A percentile compares a stretch with the other conserved stretches of the same genome.
Evolutionary conservation across 2,329 filamentous ascomycete species (phyloP).

Genomic region (Lizonia empirigonia): DNA sequence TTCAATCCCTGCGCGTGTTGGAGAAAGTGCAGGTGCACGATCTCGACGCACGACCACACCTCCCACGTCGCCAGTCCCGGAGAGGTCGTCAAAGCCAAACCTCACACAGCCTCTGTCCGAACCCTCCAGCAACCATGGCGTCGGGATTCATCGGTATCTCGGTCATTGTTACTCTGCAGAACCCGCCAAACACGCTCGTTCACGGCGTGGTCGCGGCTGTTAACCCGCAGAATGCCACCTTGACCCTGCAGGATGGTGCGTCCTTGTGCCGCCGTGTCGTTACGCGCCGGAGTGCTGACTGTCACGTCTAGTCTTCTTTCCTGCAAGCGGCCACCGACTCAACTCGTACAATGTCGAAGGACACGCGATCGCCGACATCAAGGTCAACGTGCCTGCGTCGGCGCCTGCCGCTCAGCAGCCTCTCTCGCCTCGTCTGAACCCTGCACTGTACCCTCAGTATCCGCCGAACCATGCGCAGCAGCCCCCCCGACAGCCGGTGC

Average conservation of each 20-base stretch:
- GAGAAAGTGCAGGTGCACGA: slow-evolving; percentile 6
- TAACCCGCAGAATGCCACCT: slow-evolving; percentile 63
- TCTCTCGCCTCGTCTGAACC: slow-evolving; percentile 23
- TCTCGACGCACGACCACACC: slow-evolving; percentile 8
- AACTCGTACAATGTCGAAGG: slow-evolving; percentile 63
- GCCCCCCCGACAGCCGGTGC: slow-evolving; percentile 5
- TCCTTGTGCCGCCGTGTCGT: background rate
- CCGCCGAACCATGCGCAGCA: slow-evolving; percentile 21
- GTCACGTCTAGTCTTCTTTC: slow-evolving; percentile 54
- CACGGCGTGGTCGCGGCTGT: slow-evolving; percentile 74
- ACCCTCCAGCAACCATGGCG: slow-evolving; percentile 55
- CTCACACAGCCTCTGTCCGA: background rate
- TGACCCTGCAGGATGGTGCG: slow-evolving; percentile 74
- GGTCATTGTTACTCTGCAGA: slow-evolving; percentile 73
- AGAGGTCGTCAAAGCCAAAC: slow-evolving; percentile 10
- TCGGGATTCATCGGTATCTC: slow-evolving; percentile 75
- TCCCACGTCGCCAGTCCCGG: slow-evolving; percentile 14
- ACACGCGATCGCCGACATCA: slow-evolving; percentile 63
- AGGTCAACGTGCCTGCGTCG: slow-evolving; percentile 51
- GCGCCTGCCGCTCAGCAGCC: slow-evolving; percentile 12
- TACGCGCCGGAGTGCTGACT: background rate
- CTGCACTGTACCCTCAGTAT: slow-evolving; percentile 30
- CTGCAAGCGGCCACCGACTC: slow-evolving; percentile 59
- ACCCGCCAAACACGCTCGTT: slow-evolving; percentile 67
- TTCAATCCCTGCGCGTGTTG: slow-evolving; percentile 9